A percentile compares a stretch with the other conserved stretches of the same genome.
These are phyloP conservation scores for Esteya vermicola DNA, from an alignment of 2,329 filamentous ascomycete genomes.

Conservation along the genomic window DNA sequence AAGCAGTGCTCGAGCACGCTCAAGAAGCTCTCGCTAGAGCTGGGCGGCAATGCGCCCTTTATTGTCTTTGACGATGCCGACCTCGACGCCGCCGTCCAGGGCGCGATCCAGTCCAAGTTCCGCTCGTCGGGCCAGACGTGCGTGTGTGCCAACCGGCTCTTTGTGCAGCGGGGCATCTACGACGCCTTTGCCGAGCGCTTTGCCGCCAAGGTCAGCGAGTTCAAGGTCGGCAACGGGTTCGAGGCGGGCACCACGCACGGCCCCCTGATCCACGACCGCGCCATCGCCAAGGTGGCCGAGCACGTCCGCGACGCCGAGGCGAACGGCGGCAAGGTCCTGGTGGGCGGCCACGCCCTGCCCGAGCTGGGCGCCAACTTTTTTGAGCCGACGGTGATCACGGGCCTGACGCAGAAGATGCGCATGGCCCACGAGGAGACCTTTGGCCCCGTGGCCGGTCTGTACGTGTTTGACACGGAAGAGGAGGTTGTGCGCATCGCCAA, in stretches of 20 bases:
- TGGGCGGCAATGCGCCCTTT: constrained; percentile 89
- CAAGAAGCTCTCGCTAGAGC: constrained; percentile 75
- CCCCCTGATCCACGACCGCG: constrained; percentile 73
- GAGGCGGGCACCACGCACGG: constrained; percentile 60
- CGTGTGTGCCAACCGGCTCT: constrained; percentile 76
- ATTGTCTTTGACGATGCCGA: constrained; percentile 96
- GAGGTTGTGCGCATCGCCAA: constrained; percentile 83
- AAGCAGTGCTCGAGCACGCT: constrained; percentile 71
- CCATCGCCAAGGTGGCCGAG: constrained; percentile 61
- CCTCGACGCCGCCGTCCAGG: constrained; percentile 67
- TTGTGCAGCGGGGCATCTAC: constrained; percentile 65
- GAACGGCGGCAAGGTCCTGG: constrained; percentile 62
- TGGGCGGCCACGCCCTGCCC: constrained; percentile 60
- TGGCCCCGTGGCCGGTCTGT: constrained; percentile 80
- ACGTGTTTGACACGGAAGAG: constrained; percentile 76
- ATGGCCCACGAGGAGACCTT: constrained; percentile 87
- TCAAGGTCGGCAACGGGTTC: constrained; percentile 67
- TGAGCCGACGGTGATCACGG: constrained; percentile 75
- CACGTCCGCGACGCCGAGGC: constrained; percentile 67
- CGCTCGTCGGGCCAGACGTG: constrained; percentile 91
- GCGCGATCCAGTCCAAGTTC: constrained; percentile 81
- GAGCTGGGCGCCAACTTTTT: constrained; percentile 78
- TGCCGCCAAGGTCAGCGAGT: constrained; percentile 55
- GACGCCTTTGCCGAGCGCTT: constrained; percentile 58
- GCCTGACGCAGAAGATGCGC: constrained; percentile 75